Evolutionary conservation across 495 filamentous ascomycete species (phyloP).

Genomic region (Penicillium silybi): DNA sequence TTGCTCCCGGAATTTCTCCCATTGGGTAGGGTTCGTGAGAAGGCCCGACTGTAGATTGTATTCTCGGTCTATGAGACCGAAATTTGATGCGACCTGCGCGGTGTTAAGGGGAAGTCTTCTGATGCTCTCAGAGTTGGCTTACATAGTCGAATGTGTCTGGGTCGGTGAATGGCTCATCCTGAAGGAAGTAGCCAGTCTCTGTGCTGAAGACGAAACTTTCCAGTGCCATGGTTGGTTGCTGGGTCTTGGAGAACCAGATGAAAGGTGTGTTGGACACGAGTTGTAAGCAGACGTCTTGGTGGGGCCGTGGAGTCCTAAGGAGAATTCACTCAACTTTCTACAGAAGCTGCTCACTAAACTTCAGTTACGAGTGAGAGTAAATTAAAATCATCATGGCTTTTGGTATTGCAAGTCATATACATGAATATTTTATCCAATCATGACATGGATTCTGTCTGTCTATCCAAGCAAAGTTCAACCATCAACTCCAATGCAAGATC

Average conservation of each 20-base stretch:
- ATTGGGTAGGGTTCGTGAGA: conserved; percentile 47
- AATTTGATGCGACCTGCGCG: conserved; percentile 50
- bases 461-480: not conserved
- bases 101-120: conserved; percentile 1
- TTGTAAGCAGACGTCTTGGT: not conserved
- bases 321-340: not conserved
- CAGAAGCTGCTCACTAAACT: not conserved
- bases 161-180: conserved; percentile 65
- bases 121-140: conserved; percentile 10
- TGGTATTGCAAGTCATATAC: not conserved
- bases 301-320: not conserved
- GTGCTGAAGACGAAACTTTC: conserved; percentile 35
- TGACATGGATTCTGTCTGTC: not conserved
- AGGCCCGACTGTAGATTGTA: conserved; percentile 45
- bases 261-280: not conserved
- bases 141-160: conserved; percentile 67
- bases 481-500: not conserved
- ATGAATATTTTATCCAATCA: not conserved
- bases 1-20: conserved; percentile 58
- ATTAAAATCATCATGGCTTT: not conserved
- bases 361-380: not conserved
- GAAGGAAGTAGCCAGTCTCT: conserved; percentile 66
- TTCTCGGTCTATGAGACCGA: conserved; percentile 57
- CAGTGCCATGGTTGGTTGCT: not conserved
- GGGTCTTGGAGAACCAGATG: not conserved